Conservation (phyloP, 257 asterid genomes). For the Gentiana macrophylla region DNA sequence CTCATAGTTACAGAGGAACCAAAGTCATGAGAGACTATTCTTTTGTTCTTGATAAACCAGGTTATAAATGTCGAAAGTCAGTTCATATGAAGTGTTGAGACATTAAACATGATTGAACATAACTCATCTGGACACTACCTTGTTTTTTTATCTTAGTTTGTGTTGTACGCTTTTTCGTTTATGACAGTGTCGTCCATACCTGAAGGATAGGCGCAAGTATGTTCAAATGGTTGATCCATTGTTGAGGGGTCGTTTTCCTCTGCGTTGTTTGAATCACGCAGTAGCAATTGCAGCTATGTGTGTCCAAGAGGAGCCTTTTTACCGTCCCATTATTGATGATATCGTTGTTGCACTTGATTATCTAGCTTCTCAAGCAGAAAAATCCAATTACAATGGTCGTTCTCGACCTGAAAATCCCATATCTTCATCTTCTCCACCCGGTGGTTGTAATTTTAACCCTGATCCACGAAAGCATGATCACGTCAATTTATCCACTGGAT, state of each 20-base stretch:
- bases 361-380: slow-evolving; percentile 44
- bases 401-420: slow-evolving; percentile 24
- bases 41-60: no score
- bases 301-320: slow-evolving; percentile 67
- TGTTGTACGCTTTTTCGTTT: neutral
- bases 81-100: no score
- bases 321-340: slow-evolving; percentile 61
- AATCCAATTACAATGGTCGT: slow-evolving; percentile 17
- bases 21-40: no score
- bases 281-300: slow-evolving; percentile 84
- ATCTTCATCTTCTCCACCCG: slow-evolving; percentile 20
- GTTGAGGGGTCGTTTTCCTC: slow-evolving; percentile 47
- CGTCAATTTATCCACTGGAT: slow-evolving; percentile 5
- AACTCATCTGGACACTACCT: neutral
- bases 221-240: slow-evolving; percentile 59
- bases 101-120: neutral
- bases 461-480: slow-evolving; percentile 10
- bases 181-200: slow-evolving; percentile 57
- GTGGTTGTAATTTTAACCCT: slow-evolving; percentile 11
- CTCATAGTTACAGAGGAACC: no score
- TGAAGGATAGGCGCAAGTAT: slow-evolving; percentile 49
- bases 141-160: neutral
- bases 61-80: no score
- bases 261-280: slow-evolving; percentile 61
- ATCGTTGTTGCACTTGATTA: slow-evolving; percentile 74